Base-by-base conservation (phyloP, 1,139 yeast genomes). In the Wickerhamomyces sp. region DNA sequence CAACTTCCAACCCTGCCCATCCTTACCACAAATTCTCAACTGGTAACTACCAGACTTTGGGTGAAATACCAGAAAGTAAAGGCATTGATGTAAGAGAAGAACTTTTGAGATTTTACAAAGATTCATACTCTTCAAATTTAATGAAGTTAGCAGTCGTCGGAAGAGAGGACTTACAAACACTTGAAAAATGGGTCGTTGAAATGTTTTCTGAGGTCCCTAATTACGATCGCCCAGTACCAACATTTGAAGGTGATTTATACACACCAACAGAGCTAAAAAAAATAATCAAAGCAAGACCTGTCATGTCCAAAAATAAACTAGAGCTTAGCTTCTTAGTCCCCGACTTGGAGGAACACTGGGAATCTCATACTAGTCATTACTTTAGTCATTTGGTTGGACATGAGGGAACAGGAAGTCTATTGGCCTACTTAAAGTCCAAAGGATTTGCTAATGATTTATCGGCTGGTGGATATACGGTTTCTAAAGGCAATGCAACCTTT, bases 61-160 rank as follows among this genome's bases (percentile, higher is more conserved):
- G 78, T 34, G 76, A 70, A 15, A 70, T 65, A 4, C 90, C 90
- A 1, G 56, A 61, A 5, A 43, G 58, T 7, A 48, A 65, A 14
- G 78, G 78, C 3, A 42, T 74, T 22, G 75, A 84, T 54, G 85
- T 82, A 13, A 68, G 92, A 55, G 82, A 79, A 28, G 80, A 78
- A 43, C 66, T 84, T 45, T 60, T 83, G 37, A 75, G 78, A 42
- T 84, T 79, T 54, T 76, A 84, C 56, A 59, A 65, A n/a, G 60
- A 68, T n/a, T 72, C 71, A 39, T 84, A 84, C 55, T 81, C 89
- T 16, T 65, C 90, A 12, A 84, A 89, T 55, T 63, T 89, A 45
- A 92, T 92, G 98, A 84, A 83, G 55, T 71, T 92, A 44, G 94
- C 87, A 17, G 72, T 92, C 7, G 64, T 90, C 39, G 96, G 97